Base-by-base conservation (phyloP, 176 grass and related monocot genomes). In the Panicum miliaceum region DNA sequence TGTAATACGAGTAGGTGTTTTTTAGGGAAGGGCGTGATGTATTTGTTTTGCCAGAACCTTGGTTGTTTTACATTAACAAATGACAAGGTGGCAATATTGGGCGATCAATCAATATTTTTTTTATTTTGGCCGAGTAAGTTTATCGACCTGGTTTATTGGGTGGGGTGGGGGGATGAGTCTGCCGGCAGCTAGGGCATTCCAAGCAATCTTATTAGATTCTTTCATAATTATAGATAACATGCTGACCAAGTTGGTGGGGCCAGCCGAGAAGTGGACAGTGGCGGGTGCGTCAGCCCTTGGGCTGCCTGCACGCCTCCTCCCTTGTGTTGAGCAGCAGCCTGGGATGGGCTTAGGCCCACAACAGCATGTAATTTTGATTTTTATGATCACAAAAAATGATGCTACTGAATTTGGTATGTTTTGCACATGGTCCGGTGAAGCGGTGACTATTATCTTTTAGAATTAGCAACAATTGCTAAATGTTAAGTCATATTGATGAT, bases 1-100 rank as follows among this genome's bases (percentile, higher is more conserved):
- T 77, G n/a, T 71, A 46, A 71, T 64, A 41, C 1, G 40, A 62
- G 60, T 20, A 32, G 0, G 16, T 27, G 52, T 45, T 34, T 19
- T 1, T 80, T 64, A 65, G 6, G 3, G 58, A 35, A 58, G 13
- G 9, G 12, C 16, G 23, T 60, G 25, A 46, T 71, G 73, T 6
- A 5, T 68, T 69, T 85, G 34, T 51, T n/a, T 70, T 75, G 76
- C 11, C 7, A 43, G 63, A 40, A 57, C 34, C 15, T 88, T 84
- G n/a, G 7, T 69, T 22, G 57, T 51, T 65, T 73, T 32, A n/a
- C 18, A 40, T 15, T 67, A 74, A 50, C 27, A n/a, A n/a, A n/a
- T n/a, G n/a, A n/a, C n/a, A 54, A 53, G 76, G 71, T 32, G 50
- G 1, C 35, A 64, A 63, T 52, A 23, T 47, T 43, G 57, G 47